These are phyloP conservation scores for Saccharomyces uvarum DNA, from an alignment of 1,139 yeast species.

Conservation along the genomic window DNA sequence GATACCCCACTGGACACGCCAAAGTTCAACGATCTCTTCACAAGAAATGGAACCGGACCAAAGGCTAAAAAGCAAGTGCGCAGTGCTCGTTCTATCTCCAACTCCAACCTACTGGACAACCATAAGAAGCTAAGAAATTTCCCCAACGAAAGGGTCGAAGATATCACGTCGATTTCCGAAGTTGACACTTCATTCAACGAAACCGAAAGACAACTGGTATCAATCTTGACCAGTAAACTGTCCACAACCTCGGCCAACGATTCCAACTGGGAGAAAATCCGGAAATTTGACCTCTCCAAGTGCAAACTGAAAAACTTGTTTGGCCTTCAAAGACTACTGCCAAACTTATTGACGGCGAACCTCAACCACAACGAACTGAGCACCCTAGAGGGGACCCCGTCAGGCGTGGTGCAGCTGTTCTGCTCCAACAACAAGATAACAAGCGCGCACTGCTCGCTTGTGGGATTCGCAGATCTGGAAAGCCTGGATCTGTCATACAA, in stretches of 20 bases:
- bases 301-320: conserved; percentile 14
- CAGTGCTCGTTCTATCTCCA: background rate
- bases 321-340: conserved; percentile 21
- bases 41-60: background rate
- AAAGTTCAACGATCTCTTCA: conserved; percentile 11
- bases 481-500: conserved; percentile 19
- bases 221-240: conserved; percentile 20
- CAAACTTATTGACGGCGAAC: conserved; percentile 18
- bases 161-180: background rate
- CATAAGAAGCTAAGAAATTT: background rate
- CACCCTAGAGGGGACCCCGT: conserved; percentile 19
- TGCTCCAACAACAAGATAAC: conserved; percentile 17
- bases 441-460: conserved; percentile 13
- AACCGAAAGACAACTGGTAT: conserved; percentile 19
- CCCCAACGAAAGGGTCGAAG: background rate
- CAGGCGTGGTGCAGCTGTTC: conserved; percentile 9
- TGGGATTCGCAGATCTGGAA: conserved; percentile 22
- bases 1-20: conserved; percentile 27
- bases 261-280: conserved; percentile 14
- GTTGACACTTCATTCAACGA: conserved; percentile 20
- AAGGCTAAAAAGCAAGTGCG: background rate
- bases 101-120: background rate
- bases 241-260: conserved; percentile 4
- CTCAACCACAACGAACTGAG: conserved; percentile 18
- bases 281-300: conserved; percentile 12